Base-by-base conservation (phyloP, 345 rosid species). In the Excoecaria agallocha region DNA sequence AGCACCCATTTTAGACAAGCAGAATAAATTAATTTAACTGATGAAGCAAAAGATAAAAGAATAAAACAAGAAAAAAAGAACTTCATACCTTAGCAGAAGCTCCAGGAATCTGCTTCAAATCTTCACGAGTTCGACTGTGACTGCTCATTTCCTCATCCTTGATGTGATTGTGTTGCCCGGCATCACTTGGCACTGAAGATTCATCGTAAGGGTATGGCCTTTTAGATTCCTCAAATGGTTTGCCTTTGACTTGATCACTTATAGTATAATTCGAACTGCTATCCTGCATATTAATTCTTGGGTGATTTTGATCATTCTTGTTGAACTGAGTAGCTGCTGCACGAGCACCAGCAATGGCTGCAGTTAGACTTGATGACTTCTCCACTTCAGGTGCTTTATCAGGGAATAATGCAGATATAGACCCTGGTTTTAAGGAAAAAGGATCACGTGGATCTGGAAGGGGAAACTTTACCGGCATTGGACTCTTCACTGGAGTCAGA, bases 301-400 rank as follows among this genome's bases (percentile, higher is more conserved):
- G 75, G 30, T 52, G 61, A 71, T 74, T 63, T 67, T 84, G 83
- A 65, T 73, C 84, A 77, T 85, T 89, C 74, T 83, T 95, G 43
- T 87, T 85, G 78, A 87, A 93, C 74, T 93, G 98, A 43, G 89
- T 82, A 43, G 97, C 93, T 8, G 97, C 98, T 69, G 89, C 92
- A 79, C 77, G 86, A 50, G 99, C 99, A 72, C 96, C 93, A 19
- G 90, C 96, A 35, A 91, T 93, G 58, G 97, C 99, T 65, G 87
- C 88, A 75, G 66, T 58, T 39, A 93, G 97, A 79, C 79, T 86
- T 0, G 85, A 84, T 67, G 88, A 84, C 51, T 85, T 76, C 61
- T 81, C 89, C 57, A 60, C 76, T 65, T 65, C 74, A n/a, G 79
- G 45, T 60, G 79, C 41, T 81, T 85, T 80, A 66, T 79, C 75